Percentiles rank a stretch among this genome's conserved stretches.
phyloP scores from a whole-genome alignment of 2,329 filamentous ascomycete genomes.

The Colletotrichum tanaceti region DNA sequence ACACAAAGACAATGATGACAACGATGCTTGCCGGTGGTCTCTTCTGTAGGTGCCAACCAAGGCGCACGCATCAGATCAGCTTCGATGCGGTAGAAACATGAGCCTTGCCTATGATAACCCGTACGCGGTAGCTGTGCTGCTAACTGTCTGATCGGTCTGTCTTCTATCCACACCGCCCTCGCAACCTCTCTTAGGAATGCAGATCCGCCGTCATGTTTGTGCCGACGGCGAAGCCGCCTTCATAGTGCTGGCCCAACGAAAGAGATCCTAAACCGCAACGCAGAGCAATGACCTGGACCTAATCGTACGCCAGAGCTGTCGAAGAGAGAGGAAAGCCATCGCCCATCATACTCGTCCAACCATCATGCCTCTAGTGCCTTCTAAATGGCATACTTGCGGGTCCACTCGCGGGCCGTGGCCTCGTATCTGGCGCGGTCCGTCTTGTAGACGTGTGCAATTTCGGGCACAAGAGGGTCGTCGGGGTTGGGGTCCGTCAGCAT shows the following conservation, averaged over 20 bases:
- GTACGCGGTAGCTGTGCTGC: conserved; percentile 49
- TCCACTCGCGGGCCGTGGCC: conserved; percentile 97
- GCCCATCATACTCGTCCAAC: conserved; percentile 36
- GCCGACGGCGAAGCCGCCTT: conserved; percentile 16
- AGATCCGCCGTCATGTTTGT: conserved; percentile 20
- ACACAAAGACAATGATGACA: not conserved
- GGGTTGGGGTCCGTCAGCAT: conserved; percentile 99
- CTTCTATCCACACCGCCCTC: conserved; percentile 43
- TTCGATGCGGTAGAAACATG: conserved; percentile 50
- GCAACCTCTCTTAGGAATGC: conserved; percentile 36
- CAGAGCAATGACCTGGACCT: conserved; percentile 40
- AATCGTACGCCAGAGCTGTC: conserved; percentile 39
- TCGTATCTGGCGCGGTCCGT: conserved; percentile 96
- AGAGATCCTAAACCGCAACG: conserved; percentile 40
- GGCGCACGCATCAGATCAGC: conserved; percentile 46
- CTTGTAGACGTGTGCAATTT: conserved; percentile 99
- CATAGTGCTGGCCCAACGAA: conserved; percentile 31
- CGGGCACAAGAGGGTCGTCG: conserved; percentile 96
- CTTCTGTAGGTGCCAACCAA: conserved; percentile 29
- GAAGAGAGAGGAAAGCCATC: conserved; percentile 39
- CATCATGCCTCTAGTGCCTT: conserved; percentile 40
- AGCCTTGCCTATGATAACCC: conserved; percentile 54
- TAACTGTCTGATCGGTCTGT: conserved; percentile 52
- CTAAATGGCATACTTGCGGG: conserved; percentile 97
- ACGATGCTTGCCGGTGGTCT: conserved; percentile 23